phyloP scores from a whole-genome alignment of 2,329 filamentous ascomycete genomes.

The Colletotrichum horii region DNA sequence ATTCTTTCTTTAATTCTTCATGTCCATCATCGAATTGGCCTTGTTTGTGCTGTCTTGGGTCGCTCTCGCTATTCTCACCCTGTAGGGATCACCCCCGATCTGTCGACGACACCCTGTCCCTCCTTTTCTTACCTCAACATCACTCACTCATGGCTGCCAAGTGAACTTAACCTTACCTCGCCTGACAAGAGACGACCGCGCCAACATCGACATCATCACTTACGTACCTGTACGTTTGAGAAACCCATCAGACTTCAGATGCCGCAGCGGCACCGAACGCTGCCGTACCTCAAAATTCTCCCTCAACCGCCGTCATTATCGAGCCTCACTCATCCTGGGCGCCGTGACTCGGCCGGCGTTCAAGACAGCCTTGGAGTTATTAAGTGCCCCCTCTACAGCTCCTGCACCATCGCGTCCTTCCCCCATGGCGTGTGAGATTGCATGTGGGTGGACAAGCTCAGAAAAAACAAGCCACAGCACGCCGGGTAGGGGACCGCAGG shows the following conservation, averaged over 20 bases:
- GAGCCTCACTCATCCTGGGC: not conserved
- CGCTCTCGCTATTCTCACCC: not conserved
- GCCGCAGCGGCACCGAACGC: slow-evolving; percentile 3
- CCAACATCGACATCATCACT: slow-evolving; percentile 1
- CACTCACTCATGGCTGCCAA: not conserved
- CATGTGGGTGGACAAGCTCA: not conserved
- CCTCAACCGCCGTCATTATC: not conserved
- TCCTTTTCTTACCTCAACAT: not conserved
- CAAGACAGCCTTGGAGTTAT: not conserved
- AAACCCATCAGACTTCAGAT: not conserved
- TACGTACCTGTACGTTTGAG: slow-evolving; percentile 9
- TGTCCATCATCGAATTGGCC: not conserved
- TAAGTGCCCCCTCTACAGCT: not conserved
- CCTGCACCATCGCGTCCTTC: not conserved
- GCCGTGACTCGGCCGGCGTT: not conserved
- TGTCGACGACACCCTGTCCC: not conserved
- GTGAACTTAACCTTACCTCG: not conserved
- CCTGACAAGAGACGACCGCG: not conserved
- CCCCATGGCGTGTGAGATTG: not conserved
- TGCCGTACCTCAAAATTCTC: not conserved
- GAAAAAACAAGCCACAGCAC: not conserved
- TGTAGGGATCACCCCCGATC: not conserved
- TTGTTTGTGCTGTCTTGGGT: not conserved
- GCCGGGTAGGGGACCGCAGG: not conserved
- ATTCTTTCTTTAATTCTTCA: not conserved